Percentiles rank a stretch among this genome's conserved stretches.
Evolutionary conservation across 345 rosid species (phyloP).

Genomic region (Pistacia integerrima): DNA sequence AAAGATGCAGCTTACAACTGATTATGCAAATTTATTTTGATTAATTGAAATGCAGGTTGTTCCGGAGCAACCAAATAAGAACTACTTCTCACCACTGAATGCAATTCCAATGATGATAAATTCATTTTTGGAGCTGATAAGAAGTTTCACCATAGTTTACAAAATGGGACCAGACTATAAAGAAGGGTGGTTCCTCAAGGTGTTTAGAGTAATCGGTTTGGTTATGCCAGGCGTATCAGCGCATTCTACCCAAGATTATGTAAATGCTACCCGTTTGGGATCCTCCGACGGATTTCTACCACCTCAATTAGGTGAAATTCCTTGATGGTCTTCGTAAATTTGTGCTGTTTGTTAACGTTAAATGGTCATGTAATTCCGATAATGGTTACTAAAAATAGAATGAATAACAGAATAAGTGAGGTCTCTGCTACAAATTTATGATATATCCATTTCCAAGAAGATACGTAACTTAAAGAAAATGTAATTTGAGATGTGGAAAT

Average conservation of each 20-base stretch:
- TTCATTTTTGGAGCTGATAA: conserved; percentile 48
- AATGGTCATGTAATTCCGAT: background rate
- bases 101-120: conserved; percentile 30
- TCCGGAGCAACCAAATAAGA: conserved; percentile 50
- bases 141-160: conserved; percentile 52
- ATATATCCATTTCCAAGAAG: no score
- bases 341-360: background rate
- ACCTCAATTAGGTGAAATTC: background rate
- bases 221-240: background rate
- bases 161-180: conserved; percentile 22
- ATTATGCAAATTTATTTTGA: background rate
- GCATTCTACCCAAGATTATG: conserved; percentile 15
- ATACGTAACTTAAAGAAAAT: no score
- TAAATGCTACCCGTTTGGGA: conserved; percentile 14
- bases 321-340: background rate
- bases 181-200: conserved; percentile 15
- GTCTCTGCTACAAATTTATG: no score
- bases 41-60: conserved; percentile 36
- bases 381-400: no score
- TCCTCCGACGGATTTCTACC: background rate
- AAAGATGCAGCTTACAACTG: no score
- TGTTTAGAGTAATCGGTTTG: conserved; percentile 7
- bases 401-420: no score
- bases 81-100: conserved; percentile 42
- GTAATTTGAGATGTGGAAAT: no score